Base-by-base conservation (phyloP, 83 land plant species). In the Picea engelmannii region DNA sequence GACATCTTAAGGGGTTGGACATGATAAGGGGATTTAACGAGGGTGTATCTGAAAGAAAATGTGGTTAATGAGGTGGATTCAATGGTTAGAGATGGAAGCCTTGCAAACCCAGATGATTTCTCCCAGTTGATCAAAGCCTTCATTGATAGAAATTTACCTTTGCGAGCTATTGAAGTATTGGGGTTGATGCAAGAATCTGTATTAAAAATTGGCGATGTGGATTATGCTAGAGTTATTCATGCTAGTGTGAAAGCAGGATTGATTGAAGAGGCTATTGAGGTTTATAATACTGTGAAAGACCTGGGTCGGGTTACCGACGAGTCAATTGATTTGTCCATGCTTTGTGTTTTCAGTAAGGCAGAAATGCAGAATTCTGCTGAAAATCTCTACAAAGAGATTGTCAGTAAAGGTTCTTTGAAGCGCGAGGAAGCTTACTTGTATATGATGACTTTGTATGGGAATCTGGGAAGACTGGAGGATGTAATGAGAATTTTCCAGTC, bases 201-300 rank as follows among this genome's bases (percentile, higher is more conserved):
- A n/a, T 4, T 47, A 24, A 24, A 73, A 6, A 23, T 52, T 20
- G 21, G 76, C 21, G 49, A 44, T 73, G 12, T 42, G 10, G 76
- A 73, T 73, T 52, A 42, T 73, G 44, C 76, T 42, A 42, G 59
- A 73, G 49, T 73, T 42, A 44, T 73, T 73, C 23, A 73, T 21
- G 76, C 76, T 5, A 42, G 76, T 42, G 25, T 52, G 23, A 73
- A 52, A 73, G 59, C 58, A 73, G 52, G 76, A 21, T 6, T 73
- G 8, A 52, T 73, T 5, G 27, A n/a, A 20, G 76, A 73, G 55
- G 76, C 58, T n/a, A 40, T 73, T 47, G 8, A 73, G 76, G 42
- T 70, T 70, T 70, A 70, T 38, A 44, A 38, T 38, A 35, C 38
- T 70, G n/a, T n/a, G n/a, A n/a, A n/a, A n/a, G n/a, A n/a, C n/a